Conservation (phyloP, 2,329 filamentous ascomycete genomes). For the Sclerotinia minor region DNA sequence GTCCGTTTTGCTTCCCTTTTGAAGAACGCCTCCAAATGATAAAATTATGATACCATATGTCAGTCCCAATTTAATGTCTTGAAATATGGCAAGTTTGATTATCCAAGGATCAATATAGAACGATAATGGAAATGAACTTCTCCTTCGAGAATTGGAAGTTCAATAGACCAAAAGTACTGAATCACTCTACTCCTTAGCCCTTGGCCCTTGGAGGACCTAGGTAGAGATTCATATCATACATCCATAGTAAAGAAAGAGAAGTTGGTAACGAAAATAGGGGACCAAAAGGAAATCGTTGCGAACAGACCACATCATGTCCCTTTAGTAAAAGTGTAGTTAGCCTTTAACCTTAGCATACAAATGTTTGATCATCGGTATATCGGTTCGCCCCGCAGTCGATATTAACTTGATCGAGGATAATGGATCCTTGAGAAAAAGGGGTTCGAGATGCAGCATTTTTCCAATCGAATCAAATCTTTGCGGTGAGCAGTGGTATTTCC, state of each 20-base stretch:
- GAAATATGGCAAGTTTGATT: neutral
- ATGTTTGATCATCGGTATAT: slow-evolving; percentile 12
- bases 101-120: neutral
- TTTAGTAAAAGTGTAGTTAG: too few relatives aligned
- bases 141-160: neutral
- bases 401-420: slow-evolving; percentile 19
- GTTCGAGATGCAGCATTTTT: neutral
- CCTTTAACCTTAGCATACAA: neutral
- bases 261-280: slow-evolving; percentile 9
- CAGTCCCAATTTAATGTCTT: slow-evolving; percentile 6
- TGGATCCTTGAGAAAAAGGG: slow-evolving; percentile 16
- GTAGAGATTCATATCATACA: neutral
- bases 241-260: neutral
- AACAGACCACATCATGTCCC: slow-evolving; percentile 20
- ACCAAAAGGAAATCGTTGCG: slow-evolving; percentile 9
- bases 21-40: neutral
- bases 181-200: too few relatives aligned
- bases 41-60: neutral
- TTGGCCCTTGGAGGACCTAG: too few relatives aligned
- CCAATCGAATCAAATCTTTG: slow-evolving; percentile 7
- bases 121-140: slow-evolving; percentile 5
- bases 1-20: neutral
- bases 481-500: slow-evolving; percentile 12
- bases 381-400: slow-evolving; percentile 17
- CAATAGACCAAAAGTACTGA: too few relatives aligned